These are phyloP conservation scores for Candida ulmi DNA, from an alignment of 805 yeast genomes.

Conservation along the genomic window DNA sequence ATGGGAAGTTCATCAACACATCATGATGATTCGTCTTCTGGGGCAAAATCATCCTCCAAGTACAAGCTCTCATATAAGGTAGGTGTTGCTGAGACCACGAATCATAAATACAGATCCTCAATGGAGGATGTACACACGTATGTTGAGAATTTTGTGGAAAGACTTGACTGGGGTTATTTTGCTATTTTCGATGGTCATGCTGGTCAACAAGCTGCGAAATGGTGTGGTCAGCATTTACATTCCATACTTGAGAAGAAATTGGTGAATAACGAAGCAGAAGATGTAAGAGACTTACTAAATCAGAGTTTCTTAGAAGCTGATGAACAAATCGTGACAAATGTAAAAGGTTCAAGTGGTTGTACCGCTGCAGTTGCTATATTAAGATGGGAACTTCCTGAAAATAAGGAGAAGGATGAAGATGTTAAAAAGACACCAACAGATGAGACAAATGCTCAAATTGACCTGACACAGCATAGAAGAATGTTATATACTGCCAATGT, in stretches of 20 bases:
- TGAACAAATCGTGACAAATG: slow-evolving; percentile 49
- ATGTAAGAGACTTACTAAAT: slow-evolving; percentile 61
- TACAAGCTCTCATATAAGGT: slow-evolving; percentile 65
- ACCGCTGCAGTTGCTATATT: slow-evolving; percentile 93
- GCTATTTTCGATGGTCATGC: slow-evolving; percentile 98
- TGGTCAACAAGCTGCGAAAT: slow-evolving; percentile 85
- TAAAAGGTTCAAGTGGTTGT: slow-evolving; percentile 77
- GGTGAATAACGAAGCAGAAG: slow-evolving; percentile 38
- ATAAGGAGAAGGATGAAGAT: slow-evolving; percentile 4
- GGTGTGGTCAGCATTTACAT: slow-evolving; percentile 90
- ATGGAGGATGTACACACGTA: slow-evolving; percentile 98
- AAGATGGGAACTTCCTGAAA: slow-evolving; percentile 66
- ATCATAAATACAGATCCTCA: slow-evolving; percentile 70
- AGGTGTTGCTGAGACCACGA: slow-evolving; percentile 90
- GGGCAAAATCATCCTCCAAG: slow-evolving; percentile 1
- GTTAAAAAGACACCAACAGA: not conserved
- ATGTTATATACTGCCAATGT: slow-evolving; percentile 91
- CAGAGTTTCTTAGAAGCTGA: slow-evolving; percentile 76
- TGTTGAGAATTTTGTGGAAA: slow-evolving; percentile 87
- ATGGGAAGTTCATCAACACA: slow-evolving; percentile 1
- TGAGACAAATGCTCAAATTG: slow-evolving; percentile 9
- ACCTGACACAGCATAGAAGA: slow-evolving; percentile 45
- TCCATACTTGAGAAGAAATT: slow-evolving; percentile 57
- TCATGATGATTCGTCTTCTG: not conserved
- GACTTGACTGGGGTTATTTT: slow-evolving; percentile 90